Evolutionary conservation across 23 red algal species (phyloP), one percentile per base, ranked within the genome.

Genomic region (Gracilaria domingensis): DNA sequence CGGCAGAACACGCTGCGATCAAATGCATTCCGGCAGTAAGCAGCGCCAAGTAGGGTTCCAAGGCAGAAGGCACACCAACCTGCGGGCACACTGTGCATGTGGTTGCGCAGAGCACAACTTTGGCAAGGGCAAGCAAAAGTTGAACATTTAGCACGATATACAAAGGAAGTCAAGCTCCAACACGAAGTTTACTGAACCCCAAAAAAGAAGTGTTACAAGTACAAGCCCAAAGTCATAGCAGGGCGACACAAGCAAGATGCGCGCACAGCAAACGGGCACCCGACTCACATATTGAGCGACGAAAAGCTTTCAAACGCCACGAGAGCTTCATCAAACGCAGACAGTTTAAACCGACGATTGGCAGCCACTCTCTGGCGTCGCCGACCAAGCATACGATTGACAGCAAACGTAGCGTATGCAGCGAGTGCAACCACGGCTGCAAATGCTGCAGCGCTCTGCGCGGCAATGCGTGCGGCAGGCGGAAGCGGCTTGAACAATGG

Each of bases 281-380:
- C 14, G 35, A 42, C 36, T 77, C 45, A 77, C 72, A 77, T 77
- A 28, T 45, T 49, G 3, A 45, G 14, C 8, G 39, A 77, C 7
- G 72, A 77, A 30, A 77, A 77, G 72, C 72, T 77, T 23, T 77
- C 72, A 37, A 77, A 77, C 18, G 72, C 72, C 12, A 77, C 72
- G 42, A 77, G 72, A 9, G 72, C 72, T 1, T 77, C 72, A 28
- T 77, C 72, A 28, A 77, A 77, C 13, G 72, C 40, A 18, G 72
- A 25, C 3, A 50, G 72, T 30, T 77, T 77, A 30, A 77, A 28
- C 20, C 45, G 38, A 17, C 72, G 72, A 14, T 34, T 34, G 21
- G 20, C 72, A 0, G 38, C 23, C 21, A 67, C 24, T 33, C 62
- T 4, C 24, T 16, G 28, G 33, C 34, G 72, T 8, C 23, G 24